phyloP scores from a whole-genome alignment of 768 basidiomycete species.

The Fomitopsis pulvina region DNA sequence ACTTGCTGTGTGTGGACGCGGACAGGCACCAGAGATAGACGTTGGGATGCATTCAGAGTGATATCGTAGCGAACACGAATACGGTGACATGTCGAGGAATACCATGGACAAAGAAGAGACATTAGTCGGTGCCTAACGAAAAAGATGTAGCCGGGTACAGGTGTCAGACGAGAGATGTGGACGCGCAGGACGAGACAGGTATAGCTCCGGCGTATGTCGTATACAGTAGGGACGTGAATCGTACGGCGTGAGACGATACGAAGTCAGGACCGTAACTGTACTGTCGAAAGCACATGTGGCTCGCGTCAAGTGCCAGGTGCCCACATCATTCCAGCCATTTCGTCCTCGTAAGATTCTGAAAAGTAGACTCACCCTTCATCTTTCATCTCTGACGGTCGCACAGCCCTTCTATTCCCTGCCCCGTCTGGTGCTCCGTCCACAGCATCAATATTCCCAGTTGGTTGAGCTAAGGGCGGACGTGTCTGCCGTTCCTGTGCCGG shows the following conservation, averaged over 20 bases:
- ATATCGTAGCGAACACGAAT: constrained; percentile 11
- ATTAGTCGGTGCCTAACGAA: constrained; percentile 7
- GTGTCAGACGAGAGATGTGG: constrained; percentile 6
- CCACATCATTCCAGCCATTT: not conserved
- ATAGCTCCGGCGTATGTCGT: constrained; percentile 1
- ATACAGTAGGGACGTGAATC: constrained; percentile 8
- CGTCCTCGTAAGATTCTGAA: not conserved
- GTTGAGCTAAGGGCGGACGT: constrained; percentile 3
- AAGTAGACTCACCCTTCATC: constrained; percentile 84
- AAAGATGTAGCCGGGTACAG: constrained; percentile 5
- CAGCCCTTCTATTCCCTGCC: constrained; percentile 32
- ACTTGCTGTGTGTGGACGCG: constrained; percentile 62
- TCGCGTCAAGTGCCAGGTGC: not conserved
- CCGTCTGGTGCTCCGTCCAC: constrained; percentile 32
- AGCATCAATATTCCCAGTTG: constrained; percentile 2
- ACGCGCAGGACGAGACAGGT: constrained; percentile 4
- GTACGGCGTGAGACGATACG: constrained; percentile 2
- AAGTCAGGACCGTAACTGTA: not conserved
- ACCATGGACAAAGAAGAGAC: no score
- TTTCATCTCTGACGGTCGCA: constrained; percentile 86
- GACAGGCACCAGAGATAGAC: constrained; percentile 6
- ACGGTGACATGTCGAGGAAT: constrained; percentile 15
- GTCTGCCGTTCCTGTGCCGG: constrained; percentile 18
- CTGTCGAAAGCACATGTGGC: not conserved
- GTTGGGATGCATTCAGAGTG: constrained; percentile 9